Evolutionary conservation across 306 rosid genomes (phyloP), one percentile per base, ranked within the genome.

Genomic region (Dalbergia cochinchinensis): DNA sequence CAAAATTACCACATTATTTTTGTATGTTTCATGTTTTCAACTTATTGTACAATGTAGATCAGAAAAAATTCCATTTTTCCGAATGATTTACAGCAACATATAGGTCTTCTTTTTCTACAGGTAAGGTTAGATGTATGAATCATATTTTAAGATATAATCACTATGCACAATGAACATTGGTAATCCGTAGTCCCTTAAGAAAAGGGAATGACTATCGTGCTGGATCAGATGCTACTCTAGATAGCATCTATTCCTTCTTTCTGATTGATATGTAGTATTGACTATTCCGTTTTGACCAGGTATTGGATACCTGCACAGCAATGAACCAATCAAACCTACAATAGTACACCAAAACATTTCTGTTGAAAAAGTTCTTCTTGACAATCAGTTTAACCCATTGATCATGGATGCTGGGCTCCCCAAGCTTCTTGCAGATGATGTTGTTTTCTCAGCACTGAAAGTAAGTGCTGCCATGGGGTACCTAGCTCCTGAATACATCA

Each of bases 391-490:
- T 50, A 89, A 83, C 57, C 90, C 98, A 15, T 73, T 90, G 82
- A 94, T 92, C 68, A 86, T 86, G 16, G 93, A 94, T 74, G 81
- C 96, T 0, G 97, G 92, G 51, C 92, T 94, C 45, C 92, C 96
- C 3, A 87, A 87, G 94, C 89, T 94, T 88, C 96, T 94, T 6
- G 98, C 94, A 16, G 96, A 94, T 45, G 98, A 94, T 76, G 85
- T 88, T 62, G 90, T 92, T 62, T 94, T 89, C 88, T 92, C 94
- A 8, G 88, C 93, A 55, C 90, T 94, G 9, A 94, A 94, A 87
- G 83, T 77, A 5, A 94, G 98, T 77, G 98, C 98, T 53, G 97
- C 98, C 45, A 90, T 92, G 98, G 98, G 98, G 81, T 94, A 92
- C 82, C 87, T 94, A 9, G 98, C 98, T 57, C 97, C 97, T 0